Evolutionary conservation across 2,329 filamentous ascomycete genomes (phyloP).

Genomic region (Gaeumannomyces tritici): DNA sequence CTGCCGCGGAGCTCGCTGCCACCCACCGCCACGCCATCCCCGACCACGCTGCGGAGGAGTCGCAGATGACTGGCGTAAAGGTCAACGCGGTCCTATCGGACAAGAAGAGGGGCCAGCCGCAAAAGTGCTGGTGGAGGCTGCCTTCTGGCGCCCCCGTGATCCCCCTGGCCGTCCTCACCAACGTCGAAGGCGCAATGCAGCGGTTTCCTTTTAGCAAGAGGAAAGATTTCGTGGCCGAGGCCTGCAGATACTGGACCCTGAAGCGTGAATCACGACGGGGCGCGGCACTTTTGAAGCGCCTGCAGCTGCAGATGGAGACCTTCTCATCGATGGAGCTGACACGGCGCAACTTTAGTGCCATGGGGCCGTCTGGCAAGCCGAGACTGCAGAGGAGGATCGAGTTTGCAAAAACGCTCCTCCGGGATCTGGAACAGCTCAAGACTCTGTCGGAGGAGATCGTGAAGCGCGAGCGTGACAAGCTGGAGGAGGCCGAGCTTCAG

Average conservation of each 20-base stretch:
- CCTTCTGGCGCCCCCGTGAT: conserved; percentile 93
- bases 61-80: conserved; percentile 76
- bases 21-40: conserved; percentile 53
- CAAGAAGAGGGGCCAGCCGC: conserved; percentile 61
- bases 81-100: conserved; percentile 56
- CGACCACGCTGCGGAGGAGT: conserved; percentile 69
- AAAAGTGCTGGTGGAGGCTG: conserved; percentile 76
- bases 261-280: conserved; percentile 90
- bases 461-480: conserved; percentile 66
- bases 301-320: conserved; percentile 90
- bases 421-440: conserved; percentile 70
- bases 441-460: conserved; percentile 61
- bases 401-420: conserved; percentile 68
- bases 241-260: conserved; percentile 94
- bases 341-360: conserved; percentile 85
- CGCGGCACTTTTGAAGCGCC: conserved; percentile 80
- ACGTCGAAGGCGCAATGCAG: conserved; percentile 73
- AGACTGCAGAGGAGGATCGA: conserved; percentile 75
- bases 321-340: conserved; percentile 98
- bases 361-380: conserved; percentile 76
- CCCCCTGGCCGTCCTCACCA: conserved; percentile 76
- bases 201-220: conserved; percentile 74
- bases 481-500: conserved; percentile 67
- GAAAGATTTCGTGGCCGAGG: conserved; percentile 87
- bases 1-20: conserved; percentile 72